Conservation (phyloP, 257 asterid genomes). For the Ocimum tenuiflorum region DNA sequence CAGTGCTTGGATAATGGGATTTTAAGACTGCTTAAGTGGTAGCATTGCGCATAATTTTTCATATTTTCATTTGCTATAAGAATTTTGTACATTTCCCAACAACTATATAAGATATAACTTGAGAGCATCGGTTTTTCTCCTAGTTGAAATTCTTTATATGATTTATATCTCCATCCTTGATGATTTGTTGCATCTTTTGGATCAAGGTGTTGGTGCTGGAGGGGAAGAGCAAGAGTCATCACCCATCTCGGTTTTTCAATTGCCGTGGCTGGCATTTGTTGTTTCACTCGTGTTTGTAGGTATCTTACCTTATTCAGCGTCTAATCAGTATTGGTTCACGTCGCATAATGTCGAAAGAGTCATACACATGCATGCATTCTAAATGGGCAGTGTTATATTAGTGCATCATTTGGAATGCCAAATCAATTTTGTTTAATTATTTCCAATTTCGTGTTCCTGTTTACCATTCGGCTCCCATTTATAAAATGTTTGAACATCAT, state of each 20-base stretch:
- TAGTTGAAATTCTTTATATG: constrained; percentile 2
- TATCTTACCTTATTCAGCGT: constrained; percentile 60
- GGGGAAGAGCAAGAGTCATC: constrained; percentile 87
- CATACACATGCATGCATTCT: background rate
- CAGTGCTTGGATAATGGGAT: background rate
- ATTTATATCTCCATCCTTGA: background rate
- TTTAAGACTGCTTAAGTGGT: background rate
- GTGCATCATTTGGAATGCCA: background rate
- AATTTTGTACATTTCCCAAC: background rate
- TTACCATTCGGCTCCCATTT: too few species aligned
- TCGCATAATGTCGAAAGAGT: background rate
- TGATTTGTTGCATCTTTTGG: constrained; percentile 7
- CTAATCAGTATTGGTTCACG: constrained; percentile 7
- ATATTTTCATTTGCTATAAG: background rate
- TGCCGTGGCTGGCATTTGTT: constrained; percentile 78
- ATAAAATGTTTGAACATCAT: too few species aligned
- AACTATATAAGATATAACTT: background rate
- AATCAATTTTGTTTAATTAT: background rate
- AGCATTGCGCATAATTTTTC: background rate
- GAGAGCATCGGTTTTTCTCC: background rate
- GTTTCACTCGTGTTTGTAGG: constrained; percentile 97
- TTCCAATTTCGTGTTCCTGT: too few species aligned
- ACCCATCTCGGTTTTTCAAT: constrained; percentile 52
- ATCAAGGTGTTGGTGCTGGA: constrained; percentile 90
- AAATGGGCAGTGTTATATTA: background rate